Conservation (phyloP, 2,329 filamentous ascomycete genomes). For the Xylariaceae sp. region DNA sequence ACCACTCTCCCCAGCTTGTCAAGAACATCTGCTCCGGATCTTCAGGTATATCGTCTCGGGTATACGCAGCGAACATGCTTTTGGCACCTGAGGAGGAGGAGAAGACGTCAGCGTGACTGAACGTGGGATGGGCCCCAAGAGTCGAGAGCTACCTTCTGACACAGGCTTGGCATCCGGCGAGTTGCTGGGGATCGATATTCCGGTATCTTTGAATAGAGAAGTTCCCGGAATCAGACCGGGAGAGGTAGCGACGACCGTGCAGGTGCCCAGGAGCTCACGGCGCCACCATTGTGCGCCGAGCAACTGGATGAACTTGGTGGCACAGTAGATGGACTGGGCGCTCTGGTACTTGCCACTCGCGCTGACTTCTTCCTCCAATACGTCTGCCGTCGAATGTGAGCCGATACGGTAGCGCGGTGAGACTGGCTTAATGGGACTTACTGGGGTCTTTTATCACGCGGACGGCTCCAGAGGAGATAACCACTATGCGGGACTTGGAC, state of each 20-base stretch:
- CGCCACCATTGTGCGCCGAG: slow-evolving; percentile 50
- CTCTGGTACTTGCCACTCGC: not conserved
- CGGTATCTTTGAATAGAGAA: slow-evolving; percentile 28
- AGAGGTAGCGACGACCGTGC: slow-evolving; percentile 43
- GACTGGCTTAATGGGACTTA: slow-evolving; percentile 12
- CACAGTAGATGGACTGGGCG: slow-evolving; percentile 27
- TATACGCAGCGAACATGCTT: slow-evolving; percentile 38
- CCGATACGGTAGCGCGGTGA: not conserved
- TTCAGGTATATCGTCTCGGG: slow-evolving; percentile 36
- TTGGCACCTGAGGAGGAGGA: slow-evolving; percentile 33
- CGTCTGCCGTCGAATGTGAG: slow-evolving; percentile 2
- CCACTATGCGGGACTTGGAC: slow-evolving; percentile 38
- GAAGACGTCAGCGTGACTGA: too few relatives aligned
- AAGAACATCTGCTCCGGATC: slow-evolving; percentile 44
- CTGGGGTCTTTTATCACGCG: slow-evolving; percentile 32
- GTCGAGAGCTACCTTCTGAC: slow-evolving; percentile 36
- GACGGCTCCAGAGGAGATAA: slow-evolving; percentile 44
- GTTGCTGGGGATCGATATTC: slow-evolving; percentile 18
- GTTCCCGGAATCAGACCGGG: slow-evolving; percentile 44
- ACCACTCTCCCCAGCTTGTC: slow-evolving; percentile 50
- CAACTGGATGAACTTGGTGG: slow-evolving; percentile 43
- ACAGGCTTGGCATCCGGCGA: slow-evolving; percentile 40
- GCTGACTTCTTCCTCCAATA: slow-evolving; percentile 11
- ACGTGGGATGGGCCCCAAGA: too few relatives aligned
- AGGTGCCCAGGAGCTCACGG: slow-evolving; percentile 36